Conservation (phyloP, 2,329 filamentous ascomycete genomes). For the Hypomyces rosellus region DNA sequence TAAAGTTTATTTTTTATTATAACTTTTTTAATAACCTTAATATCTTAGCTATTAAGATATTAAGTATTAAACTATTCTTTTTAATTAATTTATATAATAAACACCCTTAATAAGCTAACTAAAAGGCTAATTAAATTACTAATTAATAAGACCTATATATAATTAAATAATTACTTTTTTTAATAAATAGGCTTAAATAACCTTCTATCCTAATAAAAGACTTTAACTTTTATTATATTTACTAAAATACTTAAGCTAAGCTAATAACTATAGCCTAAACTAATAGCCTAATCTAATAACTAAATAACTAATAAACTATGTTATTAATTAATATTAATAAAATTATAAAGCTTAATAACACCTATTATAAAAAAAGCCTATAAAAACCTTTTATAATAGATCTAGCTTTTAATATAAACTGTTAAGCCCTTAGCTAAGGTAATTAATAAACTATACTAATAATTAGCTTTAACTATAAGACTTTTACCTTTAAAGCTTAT, state of each 20-base stretch:
- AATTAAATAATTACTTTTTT: not conserved
- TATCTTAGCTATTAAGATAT: too few relatives aligned
- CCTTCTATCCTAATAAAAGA: not conserved
- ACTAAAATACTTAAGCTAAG: not conserved
- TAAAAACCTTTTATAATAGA: not conserved
- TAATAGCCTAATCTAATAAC: not conserved
- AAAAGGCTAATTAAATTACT: too few relatives aligned
- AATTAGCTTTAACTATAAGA: not conserved
- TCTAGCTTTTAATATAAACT: not conserved
- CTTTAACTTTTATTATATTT: not conserved
- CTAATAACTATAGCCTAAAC: not conserved
- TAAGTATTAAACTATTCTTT: too few relatives aligned
- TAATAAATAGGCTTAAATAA: too few relatives aligned
- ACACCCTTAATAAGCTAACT: too few relatives aligned
- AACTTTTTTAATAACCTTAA: too few relatives aligned
- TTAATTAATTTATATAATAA: too few relatives aligned
- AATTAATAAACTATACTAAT: not conserved
- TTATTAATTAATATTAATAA: not conserved
- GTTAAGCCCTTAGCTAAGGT: too few relatives aligned
- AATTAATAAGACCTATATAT: not conserved
- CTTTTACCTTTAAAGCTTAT: too few relatives aligned
- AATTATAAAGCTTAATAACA: not conserved
- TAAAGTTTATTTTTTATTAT: too few relatives aligned
- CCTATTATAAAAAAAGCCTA: not conserved
- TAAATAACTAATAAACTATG: not conserved